Conservation (phyloP, 352 stramenopile genomes). For the Elongisporangium undulatum region DNA sequence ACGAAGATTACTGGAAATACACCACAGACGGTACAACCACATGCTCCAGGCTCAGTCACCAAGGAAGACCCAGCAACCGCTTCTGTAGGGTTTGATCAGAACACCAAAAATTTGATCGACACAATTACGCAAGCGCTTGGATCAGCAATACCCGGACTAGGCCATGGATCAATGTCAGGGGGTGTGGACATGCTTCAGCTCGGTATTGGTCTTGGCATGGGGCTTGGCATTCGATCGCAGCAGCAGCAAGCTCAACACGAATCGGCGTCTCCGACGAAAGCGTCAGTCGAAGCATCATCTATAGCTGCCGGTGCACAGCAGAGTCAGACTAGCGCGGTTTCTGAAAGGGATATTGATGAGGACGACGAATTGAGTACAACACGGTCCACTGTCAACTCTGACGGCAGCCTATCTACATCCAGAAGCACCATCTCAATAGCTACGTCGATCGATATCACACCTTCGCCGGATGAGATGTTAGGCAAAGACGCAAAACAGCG, state of each 20-base stretch:
- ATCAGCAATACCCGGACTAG: slow-evolving; percentile 29
- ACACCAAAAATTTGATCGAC: slow-evolving; percentile 66
- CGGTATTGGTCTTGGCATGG: slow-evolving; percentile 87
- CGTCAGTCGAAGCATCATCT: slow-evolving; percentile 4
- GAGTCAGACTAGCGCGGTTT: slow-evolving; percentile 8
- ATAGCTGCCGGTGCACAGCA: slow-evolving; percentile 8
- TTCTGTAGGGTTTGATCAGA: slow-evolving; percentile 26
- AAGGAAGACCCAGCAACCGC: not conserved
- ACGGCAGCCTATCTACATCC: slow-evolving; percentile 18
- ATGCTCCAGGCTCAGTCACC: no score
- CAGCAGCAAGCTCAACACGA: slow-evolving; percentile 24
- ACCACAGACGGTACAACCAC: not conserved
- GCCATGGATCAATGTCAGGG: slow-evolving; percentile 12
- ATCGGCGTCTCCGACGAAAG: slow-evolving; percentile 11
- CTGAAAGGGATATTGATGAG: slow-evolving; percentile 15
- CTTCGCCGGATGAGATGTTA: slow-evolving; percentile 46
- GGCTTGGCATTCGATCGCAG: slow-evolving; percentile 74
- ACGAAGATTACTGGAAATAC: not conserved
- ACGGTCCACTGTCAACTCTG: slow-evolving; percentile 24
- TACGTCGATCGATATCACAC: slow-evolving; percentile 39
- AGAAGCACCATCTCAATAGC: slow-evolving; percentile 33
- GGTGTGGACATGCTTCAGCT: slow-evolving; percentile 71
- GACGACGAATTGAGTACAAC: slow-evolving; percentile 17
- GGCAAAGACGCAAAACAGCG: not conserved
- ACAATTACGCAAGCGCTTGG: slow-evolving; percentile 73